Conservation (phyloP, 306 rosid genomes). For the Biancaea sappan region DNA sequence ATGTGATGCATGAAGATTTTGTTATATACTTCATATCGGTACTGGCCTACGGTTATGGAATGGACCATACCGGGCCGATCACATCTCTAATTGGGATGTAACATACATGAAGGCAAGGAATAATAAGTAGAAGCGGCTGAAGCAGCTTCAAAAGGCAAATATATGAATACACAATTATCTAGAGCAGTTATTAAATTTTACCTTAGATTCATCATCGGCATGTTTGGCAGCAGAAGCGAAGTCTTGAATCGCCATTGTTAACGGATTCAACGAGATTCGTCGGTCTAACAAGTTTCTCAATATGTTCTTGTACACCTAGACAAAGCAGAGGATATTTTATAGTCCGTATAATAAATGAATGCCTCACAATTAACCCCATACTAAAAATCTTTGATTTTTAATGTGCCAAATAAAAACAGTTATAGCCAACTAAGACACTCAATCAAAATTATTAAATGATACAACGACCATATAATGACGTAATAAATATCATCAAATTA, state of each 20-base stretch:
- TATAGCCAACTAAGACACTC: background rate
- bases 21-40: too few relatives aligned
- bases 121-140: background rate
- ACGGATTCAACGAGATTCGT: constrained; percentile 42
- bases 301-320: constrained; percentile 46
- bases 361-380: too few relatives aligned
- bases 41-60: too few relatives aligned
- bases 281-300: constrained; percentile 47
- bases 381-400: too few relatives aligned
- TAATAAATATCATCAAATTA: background rate
- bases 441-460: background rate
- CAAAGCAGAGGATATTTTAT: background rate
- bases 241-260: constrained; percentile 56
- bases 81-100: too few relatives aligned
- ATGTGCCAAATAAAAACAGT: background rate
- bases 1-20: too few relatives aligned
- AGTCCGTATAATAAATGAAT: too few relatives aligned
- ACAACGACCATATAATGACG: background rate
- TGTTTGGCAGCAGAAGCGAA: constrained; percentile 60
- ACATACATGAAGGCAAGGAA: background rate
- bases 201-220: constrained; percentile 58
- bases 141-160: background rate
- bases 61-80: too few relatives aligned
- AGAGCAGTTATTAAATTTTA: constrained; percentile 11
- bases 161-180: background rate